These are phyloP conservation scores for Neostapfia colusana DNA, from an alignment of 176 grass and related monocot species.

Conservation along the genomic window DNA sequence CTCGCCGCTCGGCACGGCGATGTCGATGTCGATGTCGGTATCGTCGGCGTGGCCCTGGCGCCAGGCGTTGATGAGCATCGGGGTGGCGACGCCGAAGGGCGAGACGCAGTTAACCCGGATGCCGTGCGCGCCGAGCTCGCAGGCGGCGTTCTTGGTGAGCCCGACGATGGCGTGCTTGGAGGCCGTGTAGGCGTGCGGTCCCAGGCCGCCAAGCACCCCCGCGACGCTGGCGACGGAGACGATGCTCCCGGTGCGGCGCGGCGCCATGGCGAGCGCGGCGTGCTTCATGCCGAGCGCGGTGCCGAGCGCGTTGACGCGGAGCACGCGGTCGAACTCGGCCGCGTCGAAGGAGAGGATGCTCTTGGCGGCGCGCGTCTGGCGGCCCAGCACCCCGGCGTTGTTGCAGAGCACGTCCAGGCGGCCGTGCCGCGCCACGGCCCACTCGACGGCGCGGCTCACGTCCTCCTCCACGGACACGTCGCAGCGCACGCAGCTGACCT, in stretches of 20 bases:
- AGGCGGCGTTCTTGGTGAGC: conserved; percentile 89
- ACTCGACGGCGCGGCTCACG: conserved; percentile 51
- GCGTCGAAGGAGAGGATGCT: conserved; percentile 88
- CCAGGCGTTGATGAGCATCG: conserved; percentile 97
- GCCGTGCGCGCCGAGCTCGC: conserved; percentile 93
- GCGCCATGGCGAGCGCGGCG: conserved; percentile 76
- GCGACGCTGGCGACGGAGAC: conserved; percentile 93
- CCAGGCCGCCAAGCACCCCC: conserved; percentile 81
- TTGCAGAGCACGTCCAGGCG: conserved; percentile 74
- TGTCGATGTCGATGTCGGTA: conserved; percentile 23
- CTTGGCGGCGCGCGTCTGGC: conserved; percentile 72
- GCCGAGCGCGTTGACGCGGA: conserved; percentile 91
- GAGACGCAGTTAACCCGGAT: conserved; percentile 96
- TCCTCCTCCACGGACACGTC: conserved; percentile 76
- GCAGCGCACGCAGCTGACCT: conserved; percentile 59
- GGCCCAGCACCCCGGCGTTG: conserved; percentile 87
- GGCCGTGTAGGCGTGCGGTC: conserved; percentile 89
- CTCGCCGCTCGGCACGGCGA: conserved; percentile 40
- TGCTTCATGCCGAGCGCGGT: conserved; percentile 96
- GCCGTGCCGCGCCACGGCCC: conserved; percentile 50
- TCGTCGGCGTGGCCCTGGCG: conserved; percentile 57
- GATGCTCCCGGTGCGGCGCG: conserved; percentile 60
- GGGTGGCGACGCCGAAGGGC: conserved; percentile 93
- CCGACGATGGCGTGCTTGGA: conserved; percentile 98
- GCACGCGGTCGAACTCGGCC: conserved; percentile 79